A percentile compares a stretch with the other conserved stretches of the same genome.
Conservation (phyloP, 2,329 filamentous ascomycete species). For the Talaromyces funiculosus region DNA sequence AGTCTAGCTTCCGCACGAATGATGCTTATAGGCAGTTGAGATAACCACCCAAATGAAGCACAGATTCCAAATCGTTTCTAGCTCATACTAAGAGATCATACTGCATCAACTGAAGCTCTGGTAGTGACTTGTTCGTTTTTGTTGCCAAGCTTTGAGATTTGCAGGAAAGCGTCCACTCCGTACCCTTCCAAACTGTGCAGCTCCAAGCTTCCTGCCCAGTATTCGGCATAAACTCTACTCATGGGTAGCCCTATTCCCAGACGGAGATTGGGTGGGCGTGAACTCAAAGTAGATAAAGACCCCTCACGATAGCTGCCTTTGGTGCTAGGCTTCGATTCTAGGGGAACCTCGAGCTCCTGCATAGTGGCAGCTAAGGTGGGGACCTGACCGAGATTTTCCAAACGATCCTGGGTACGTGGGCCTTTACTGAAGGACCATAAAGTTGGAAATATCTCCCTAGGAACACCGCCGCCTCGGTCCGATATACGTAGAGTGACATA, state of each 20-base stretch:
- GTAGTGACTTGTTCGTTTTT: constrained; percentile 92
- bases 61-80: neutral
- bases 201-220: constrained; percentile 91
- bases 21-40: neutral
- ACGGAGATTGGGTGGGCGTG: constrained; percentile 75
- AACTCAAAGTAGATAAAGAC: constrained; percentile 74
- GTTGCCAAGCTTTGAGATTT: constrained; percentile 94
- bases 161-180: constrained; percentile 89
- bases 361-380: constrained; percentile 90
- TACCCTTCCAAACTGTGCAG: constrained; percentile 92
- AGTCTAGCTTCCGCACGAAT: neutral
- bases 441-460: constrained; percentile 75
- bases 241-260: constrained; percentile 91
- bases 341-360: constrained; percentile 65
- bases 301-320: constrained; percentile 45
- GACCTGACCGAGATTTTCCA: constrained; percentile 81
- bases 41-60: neutral
- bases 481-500: constrained; percentile 96
- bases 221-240: constrained; percentile 91
- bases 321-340: constrained; percentile 27
- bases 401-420: constrained; percentile 66
- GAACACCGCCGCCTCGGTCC: constrained; percentile 89
- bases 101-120: constrained; percentile 69
- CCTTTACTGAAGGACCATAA: constrained; percentile 98
- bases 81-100: constrained; percentile 40